These are phyloP conservation scores for Botrytis pseudocinerea DNA, from an alignment of 2,329 filamentous ascomycete genomes.

Conservation along the genomic window DNA sequence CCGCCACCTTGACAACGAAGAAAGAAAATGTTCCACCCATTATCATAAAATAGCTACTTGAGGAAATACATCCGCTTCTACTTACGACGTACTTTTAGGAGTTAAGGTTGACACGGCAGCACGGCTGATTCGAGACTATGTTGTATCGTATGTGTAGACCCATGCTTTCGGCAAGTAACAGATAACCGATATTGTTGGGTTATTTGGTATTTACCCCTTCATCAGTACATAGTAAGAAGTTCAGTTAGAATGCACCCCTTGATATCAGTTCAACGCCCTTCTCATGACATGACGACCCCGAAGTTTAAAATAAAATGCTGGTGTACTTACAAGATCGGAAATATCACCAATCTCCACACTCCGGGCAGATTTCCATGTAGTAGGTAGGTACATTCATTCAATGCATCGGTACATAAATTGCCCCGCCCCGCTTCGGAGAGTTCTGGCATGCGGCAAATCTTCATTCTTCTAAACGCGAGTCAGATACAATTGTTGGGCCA, in stretches of 20 bases:
- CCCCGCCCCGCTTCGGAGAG: conserved; percentile 3
- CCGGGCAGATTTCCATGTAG: not conserved
- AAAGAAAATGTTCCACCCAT: conserved; percentile 7
- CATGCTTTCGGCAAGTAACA: not conserved
- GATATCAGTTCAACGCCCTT: not conserved
- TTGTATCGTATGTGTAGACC: not conserved
- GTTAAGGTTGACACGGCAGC: not conserved
- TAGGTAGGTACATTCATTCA: not conserved
- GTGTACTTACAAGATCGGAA: not conserved
- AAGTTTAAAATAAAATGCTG: not conserved
- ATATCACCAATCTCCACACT: not conserved
- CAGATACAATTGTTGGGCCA: not conserved
- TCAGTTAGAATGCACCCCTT: not conserved
- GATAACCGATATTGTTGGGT: not conserved
- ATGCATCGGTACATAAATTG: not conserved
- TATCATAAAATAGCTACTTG: not conserved
- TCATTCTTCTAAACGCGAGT: not conserved
- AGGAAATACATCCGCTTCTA: conserved; percentile 13
- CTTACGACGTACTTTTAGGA: not conserved
- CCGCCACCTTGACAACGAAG: conserved; percentile 7
- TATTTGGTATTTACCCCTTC: not conserved
- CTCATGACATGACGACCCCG: not conserved
- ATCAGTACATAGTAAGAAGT: not conserved
- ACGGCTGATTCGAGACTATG: not conserved
- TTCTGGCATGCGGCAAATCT: conserved; percentile 3